These are phyloP conservation scores for Verticillium nubilum DNA, from an alignment of 2,329 filamentous ascomycete genomes.

Conservation along the genomic window DNA sequence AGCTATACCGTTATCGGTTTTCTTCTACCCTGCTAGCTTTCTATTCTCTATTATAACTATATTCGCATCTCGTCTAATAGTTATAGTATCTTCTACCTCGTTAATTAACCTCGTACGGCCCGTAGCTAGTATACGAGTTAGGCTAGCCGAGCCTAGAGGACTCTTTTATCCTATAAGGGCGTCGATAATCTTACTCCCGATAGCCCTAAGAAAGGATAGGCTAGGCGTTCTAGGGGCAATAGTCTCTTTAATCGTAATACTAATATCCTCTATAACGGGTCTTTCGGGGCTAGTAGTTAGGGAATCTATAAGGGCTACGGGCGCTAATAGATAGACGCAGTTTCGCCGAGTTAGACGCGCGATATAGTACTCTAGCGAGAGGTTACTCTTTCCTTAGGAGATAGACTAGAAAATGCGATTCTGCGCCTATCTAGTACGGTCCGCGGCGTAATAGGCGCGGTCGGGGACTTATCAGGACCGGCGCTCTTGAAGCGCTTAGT, in stretches of 20 bases:
- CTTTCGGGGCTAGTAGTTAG: not conserved
- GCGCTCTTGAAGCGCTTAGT: not conserved
- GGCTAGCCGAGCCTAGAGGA: not conserved
- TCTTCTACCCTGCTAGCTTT: not conserved
- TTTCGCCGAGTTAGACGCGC: not conserved
- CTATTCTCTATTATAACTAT: not conserved
- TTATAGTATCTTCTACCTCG: no score
- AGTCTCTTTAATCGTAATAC: not conserved
- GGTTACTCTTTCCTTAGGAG: not conserved
- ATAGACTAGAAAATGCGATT: not conserved
- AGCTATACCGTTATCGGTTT: not conserved
- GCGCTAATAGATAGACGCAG: not conserved
- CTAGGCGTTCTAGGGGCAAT: no score
- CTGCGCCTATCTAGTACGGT: not conserved
- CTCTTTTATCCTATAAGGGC: not conserved
- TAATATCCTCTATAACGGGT: not conserved
- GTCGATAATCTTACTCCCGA: not conserved
- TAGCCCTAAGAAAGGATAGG: not conserved
- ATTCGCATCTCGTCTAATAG: not conserved
- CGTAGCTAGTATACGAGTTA: not conserved
- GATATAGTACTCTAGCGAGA: not conserved
- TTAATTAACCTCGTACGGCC: constrained; percentile 8
- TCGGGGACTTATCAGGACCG: not conserved
- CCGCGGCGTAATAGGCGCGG: not conserved
- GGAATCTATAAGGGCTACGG: not conserved